Conservation (phyloP, 257 asterid genomes). For the Nicotiana knightiana region DNA sequence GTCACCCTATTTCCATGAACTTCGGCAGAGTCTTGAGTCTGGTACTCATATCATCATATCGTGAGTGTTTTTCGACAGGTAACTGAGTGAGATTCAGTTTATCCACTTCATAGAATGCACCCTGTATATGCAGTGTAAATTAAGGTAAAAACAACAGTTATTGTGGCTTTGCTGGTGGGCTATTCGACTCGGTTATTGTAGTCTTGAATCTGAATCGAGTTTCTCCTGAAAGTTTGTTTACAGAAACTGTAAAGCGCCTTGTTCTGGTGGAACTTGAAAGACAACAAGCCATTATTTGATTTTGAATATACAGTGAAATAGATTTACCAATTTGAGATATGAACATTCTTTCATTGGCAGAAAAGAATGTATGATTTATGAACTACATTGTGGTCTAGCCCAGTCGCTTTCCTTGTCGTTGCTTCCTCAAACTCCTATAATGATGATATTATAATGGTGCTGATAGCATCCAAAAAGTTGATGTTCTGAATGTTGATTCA, state of each 20-base stretch:
- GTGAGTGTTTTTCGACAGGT: background rate
- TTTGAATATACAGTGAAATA: background rate
- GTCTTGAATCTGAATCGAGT: background rate
- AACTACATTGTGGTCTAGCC: too few relatives aligned
- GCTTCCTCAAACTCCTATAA: too few relatives aligned
- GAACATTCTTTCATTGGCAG: background rate
- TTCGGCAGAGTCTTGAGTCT: background rate
- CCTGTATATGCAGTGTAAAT: background rate
- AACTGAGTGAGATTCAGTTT: background rate
- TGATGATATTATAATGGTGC: too few relatives aligned
- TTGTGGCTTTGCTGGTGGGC: background rate
- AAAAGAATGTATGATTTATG: background rate
- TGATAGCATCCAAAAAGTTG: too few relatives aligned
- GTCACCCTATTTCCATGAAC: background rate
- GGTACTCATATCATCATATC: background rate
- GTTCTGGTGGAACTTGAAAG: background rate
- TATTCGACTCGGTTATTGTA: background rate
- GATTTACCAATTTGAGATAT: background rate
- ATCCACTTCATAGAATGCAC: background rate
- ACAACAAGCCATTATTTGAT: background rate
- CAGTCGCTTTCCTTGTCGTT: too few relatives aligned
- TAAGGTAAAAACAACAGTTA: background rate
- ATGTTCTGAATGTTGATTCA: too few relatives aligned
- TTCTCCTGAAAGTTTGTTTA: background rate
- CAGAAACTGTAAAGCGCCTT: background rate